Base-by-base conservation (phyloP, 495 filamentous ascomycete species). In the Lophiostoma macrostomum region DNA sequence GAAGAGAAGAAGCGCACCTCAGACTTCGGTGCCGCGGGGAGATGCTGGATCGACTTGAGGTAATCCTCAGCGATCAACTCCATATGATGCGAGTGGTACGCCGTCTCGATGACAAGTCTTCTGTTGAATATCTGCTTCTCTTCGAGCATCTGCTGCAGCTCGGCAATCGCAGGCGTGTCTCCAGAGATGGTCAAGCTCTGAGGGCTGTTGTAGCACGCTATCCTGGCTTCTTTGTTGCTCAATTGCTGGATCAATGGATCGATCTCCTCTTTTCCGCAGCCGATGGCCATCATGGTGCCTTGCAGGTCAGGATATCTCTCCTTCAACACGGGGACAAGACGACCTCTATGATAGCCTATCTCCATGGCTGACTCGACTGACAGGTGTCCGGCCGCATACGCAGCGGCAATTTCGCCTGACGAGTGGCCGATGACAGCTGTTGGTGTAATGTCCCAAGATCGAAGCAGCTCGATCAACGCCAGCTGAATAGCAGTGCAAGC, bases 31-130 rank as follows among this genome's bases (percentile, higher is more conserved):
- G 53, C 41, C 0, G 47, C 13, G 7, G 66, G 6, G 12, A 58
- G 20, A 29, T 44, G 29, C 3, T 35, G 16, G 24, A 43, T 7
- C 39, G 46, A 69, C 50, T 3, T 63, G 7, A 71, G 61, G 55
- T 83, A 86, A 19, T 69, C 55, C 6, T 39, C 50, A 0, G 72
- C 68, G 18, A 77, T 57, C 13, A 35, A 28, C 0, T 62, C 25
- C 82, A 87, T 85, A 31, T 76, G 80, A 2, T 74, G 74, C 0
- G 83, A 84, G 56, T 86, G 84, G 50, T 87, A 87, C 0, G 83
- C 83, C 1, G 64, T 71, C 6, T 69, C 59, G 8, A 71, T 75
- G 30, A 53, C 46, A 1, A 84, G 60, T 25, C 69, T 13, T 13
- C 74, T 63, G 0, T 68, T 67, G 35, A 81, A 81, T 19, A 67